Conservation (phyloP, 345 rosid genomes). For the Salix brachista region DNA sequence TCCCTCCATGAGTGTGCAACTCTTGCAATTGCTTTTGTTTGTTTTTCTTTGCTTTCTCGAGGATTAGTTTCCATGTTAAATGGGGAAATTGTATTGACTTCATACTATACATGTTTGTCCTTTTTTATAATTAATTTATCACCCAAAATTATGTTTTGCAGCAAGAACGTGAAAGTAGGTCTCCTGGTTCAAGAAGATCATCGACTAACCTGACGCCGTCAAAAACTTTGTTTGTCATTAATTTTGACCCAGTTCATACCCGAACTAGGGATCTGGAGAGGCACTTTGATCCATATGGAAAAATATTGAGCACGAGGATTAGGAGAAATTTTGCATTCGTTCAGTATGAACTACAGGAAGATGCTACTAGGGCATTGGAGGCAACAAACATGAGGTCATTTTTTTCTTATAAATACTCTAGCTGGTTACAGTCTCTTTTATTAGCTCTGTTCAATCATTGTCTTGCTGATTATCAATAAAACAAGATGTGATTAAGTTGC, state of each 20-base stretch:
- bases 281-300: constrained; percentile 85
- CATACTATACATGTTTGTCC: not conserved
- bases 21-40: not conserved
- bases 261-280: constrained; percentile 77
- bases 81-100: not conserved
- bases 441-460: not conserved
- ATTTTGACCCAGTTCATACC: constrained; percentile 68
- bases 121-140: not conserved
- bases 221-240: constrained; percentile 80
- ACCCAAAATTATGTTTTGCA: constrained; percentile 11
- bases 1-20: not conserved
- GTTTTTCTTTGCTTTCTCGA: not conserved
- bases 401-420: not conserved
- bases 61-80: not conserved
- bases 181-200: constrained; percentile 59
- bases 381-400: constrained; percentile 64
- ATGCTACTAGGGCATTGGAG: constrained; percentile 75
- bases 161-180: constrained; percentile 66
- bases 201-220: constrained; percentile 59
- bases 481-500: not conserved
- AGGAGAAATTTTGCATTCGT: constrained; percentile 85
- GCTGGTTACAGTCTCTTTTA: not conserved
- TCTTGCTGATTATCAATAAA: not conserved
- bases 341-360: constrained; percentile 75
- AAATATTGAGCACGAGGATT: constrained; percentile 71